Percentiles rank a stretch among this genome's conserved stretches.
phyloP scores from a whole-genome alignment of 208 protist genomes.

The Acanthamoeba healyi region DNA sequence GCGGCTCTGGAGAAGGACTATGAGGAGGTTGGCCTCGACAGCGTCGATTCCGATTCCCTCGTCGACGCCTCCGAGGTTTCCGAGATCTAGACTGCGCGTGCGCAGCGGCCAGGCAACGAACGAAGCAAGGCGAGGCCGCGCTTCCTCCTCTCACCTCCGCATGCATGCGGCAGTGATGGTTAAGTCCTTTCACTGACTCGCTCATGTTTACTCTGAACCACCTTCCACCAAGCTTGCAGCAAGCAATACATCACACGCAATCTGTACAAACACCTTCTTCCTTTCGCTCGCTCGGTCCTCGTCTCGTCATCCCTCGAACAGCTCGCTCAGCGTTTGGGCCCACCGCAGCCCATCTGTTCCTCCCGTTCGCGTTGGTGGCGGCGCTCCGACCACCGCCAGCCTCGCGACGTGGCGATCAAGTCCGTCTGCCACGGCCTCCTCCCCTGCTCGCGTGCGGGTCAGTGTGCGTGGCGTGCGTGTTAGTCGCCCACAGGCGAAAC shows the following conservation, averaged over 20 bases:
- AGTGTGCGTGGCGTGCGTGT: background rate
- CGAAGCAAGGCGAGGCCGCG: constrained; percentile 34
- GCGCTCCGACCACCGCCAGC: background rate
- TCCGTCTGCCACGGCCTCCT: background rate
- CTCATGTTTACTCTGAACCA: no score
- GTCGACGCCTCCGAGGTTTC: constrained; percentile 31
- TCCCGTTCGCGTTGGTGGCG: background rate
- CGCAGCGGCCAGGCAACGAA: background rate
- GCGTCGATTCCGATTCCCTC: background rate
- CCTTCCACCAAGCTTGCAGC: no score
- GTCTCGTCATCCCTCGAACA: no score
- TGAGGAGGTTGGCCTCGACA: constrained; percentile 92
- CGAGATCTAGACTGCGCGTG: background rate
- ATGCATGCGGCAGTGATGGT: background rate
- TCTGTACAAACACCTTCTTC: background rate
- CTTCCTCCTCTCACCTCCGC: background rate
- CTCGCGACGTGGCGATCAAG: background rate
- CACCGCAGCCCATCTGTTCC: background rate
- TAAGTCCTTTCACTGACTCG: background rate
- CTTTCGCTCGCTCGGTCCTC: background rate
- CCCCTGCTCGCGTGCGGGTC: background rate
- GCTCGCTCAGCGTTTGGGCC: background rate
- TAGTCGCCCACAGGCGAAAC: background rate
- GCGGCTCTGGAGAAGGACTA: constrained; percentile 98
- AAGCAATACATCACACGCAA: background rate